phyloP scores from a whole-genome alignment of 129 eudicot species.

The Pulicaria dysenterica region DNA sequence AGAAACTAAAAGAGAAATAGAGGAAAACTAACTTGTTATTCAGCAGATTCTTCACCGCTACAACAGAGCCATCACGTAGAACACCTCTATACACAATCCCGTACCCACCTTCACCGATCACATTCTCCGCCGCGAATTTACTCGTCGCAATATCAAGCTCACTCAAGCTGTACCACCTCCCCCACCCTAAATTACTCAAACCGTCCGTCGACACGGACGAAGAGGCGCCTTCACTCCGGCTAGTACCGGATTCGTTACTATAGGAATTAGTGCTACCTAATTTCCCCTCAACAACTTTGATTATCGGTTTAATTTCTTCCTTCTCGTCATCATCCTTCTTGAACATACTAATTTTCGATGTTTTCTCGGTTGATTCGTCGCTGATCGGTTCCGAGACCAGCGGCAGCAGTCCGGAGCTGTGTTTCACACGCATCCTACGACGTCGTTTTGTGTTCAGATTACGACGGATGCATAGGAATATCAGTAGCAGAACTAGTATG shows the following conservation, averaged over 20 bases:
- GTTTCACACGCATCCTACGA: conserved; percentile 50
- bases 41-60: conserved; percentile 81
- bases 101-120: conserved; percentile 90
- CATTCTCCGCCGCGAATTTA: conserved; percentile 59
- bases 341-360: conserved; percentile 17
- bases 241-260: conserved; percentile 61
- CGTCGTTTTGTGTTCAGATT: conserved; percentile 42
- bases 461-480: conserved; percentile 50
- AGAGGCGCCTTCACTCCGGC: conserved; percentile 49
- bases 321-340: conserved; percentile 33
- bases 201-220: conserved; percentile 54
- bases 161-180: conserved; percentile 68
- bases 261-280: conserved; percentile 53
- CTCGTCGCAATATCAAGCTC: conserved; percentile 69
- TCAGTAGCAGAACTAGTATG: conserved; percentile 31
- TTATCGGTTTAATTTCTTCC: conserved; percentile 29
- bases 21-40: conserved; percentile 70
- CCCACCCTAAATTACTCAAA: conserved; percentile 63
- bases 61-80: conserved; percentile 65
- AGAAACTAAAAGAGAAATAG: neutral
- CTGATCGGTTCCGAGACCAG: conserved; percentile 41
- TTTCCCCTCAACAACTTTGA: conserved; percentile 43
- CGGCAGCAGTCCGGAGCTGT: conserved; percentile 57
- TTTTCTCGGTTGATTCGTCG: conserved; percentile 23
- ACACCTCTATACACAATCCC: conserved; percentile 81